Conservation (phyloP, 148 eudicot species). For the Salicornia ramosissima region DNA sequence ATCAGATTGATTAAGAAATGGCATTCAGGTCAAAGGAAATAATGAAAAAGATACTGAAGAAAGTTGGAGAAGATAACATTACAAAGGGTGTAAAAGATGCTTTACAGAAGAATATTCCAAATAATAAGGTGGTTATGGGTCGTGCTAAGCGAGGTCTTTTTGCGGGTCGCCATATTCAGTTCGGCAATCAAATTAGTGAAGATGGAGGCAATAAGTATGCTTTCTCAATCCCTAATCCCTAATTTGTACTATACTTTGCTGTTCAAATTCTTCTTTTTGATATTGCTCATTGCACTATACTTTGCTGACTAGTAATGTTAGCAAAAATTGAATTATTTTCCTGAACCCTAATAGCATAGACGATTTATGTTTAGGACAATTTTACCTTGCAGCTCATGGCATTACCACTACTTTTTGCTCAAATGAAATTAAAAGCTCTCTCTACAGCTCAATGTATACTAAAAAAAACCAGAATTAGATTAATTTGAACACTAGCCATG, state of each 20-base stretch:
- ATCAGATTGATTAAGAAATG: no score
- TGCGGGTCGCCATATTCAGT: conserved; percentile 96
- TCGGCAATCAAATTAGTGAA: conserved; percentile 76
- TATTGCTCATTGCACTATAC: no score
- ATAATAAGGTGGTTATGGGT: conserved; percentile 75
- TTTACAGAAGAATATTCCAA: conserved; percentile 49
- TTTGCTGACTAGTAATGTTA: no score
- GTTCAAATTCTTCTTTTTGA: background rate
- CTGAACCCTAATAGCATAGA: no score
- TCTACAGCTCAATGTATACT: no score
- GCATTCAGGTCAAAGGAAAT: conserved; percentile 73
- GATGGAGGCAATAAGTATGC: conserved; percentile 89
- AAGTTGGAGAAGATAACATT: conserved; percentile 70
- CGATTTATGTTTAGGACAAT: no score
- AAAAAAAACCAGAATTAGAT: no score
- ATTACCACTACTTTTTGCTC: no score
- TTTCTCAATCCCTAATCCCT: background rate
- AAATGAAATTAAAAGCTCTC: no score
- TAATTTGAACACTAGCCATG: no score
- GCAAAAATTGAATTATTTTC: no score
- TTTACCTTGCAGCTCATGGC: no score
- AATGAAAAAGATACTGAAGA: conserved; percentile 81
- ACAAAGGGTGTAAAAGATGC: conserved; percentile 58
- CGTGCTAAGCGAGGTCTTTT: conserved; percentile 88
- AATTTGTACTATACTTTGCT: background rate